Conservation (phyloP, 495 filamentous ascomycete species). For the Penicillium lagena region DNA sequence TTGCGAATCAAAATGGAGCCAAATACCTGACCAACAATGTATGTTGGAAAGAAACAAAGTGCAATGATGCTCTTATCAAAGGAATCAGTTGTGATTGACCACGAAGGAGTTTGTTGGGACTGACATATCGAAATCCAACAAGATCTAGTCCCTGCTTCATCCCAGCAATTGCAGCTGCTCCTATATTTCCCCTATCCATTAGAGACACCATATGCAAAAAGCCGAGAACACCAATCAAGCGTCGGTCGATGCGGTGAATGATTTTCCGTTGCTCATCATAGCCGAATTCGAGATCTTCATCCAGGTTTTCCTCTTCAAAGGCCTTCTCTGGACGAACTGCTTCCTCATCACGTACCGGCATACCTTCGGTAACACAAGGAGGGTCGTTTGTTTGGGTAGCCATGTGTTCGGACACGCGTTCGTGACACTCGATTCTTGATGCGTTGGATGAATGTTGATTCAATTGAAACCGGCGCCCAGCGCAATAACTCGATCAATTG, state of each 20-base stretch:
- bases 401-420: too few relatives aligned
- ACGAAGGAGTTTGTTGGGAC: background rate
- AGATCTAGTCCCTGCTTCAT: constrained; percentile 12
- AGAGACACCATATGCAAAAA: constrained; percentile 11
- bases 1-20: constrained; percentile 14
- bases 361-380: too few relatives aligned
- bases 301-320: background rate
- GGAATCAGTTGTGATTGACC: too few relatives aligned
- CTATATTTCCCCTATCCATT: constrained; percentile 13
- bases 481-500: too few relatives aligned
- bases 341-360: too few relatives aligned
- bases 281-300: constrained; percentile 8
- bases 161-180: constrained; percentile 8
- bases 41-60: constrained; percentile 16
- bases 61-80: constrained; percentile 10
- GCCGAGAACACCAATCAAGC: constrained; percentile 13
- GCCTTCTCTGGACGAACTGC: too few relatives aligned
- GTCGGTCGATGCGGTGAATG: constrained; percentile 10
- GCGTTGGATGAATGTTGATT: too few relatives aligned
- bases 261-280: constrained; percentile 11
- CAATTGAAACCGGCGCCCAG: too few relatives aligned
- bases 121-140: constrained; percentile 13
- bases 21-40: constrained; percentile 13
- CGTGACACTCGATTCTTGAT: too few relatives aligned
- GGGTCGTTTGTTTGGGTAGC: too few relatives aligned